Evolutionary conservation across 2,329 filamentous ascomycete species (phyloP).

Genomic region (Atkinsonella hypoxylon): DNA sequence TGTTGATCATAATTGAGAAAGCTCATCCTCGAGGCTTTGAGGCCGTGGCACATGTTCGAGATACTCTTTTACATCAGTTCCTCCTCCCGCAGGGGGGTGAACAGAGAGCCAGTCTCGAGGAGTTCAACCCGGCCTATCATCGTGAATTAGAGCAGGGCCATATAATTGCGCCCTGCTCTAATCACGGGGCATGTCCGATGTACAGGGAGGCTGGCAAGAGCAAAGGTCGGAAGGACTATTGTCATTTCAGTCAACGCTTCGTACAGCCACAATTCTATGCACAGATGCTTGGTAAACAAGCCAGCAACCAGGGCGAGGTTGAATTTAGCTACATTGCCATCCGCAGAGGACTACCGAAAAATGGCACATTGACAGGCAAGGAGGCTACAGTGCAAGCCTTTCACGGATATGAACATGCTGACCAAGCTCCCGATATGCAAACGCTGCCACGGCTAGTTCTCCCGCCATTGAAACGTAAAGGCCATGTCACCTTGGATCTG

Average conservation of each 20-base stretch:
- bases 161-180: constrained; percentile 72
- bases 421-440: constrained; percentile 40
- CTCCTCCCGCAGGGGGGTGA: constrained; percentile 41
- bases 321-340: constrained; percentile 84
- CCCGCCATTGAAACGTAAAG: constrained; percentile 73
- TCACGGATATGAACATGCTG: constrained; percentile 50
- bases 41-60: constrained; percentile 72
- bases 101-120: constrained; percentile 19
- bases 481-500: constrained; percentile 80
- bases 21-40: constrained; percentile 87
- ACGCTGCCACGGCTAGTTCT: constrained; percentile 68
- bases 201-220: constrained; percentile 60
- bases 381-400: constrained; percentile 56
- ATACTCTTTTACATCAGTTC: constrained; percentile 64
- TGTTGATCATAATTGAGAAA: constrained; percentile 83
- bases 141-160: constrained; percentile 46
- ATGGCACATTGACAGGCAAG: constrained; percentile 31
- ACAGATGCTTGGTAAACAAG: constrained; percentile 53
- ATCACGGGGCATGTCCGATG: constrained; percentile 81
- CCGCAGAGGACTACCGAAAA: constrained; percentile 52
- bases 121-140: constrained; percentile 26
- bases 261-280: constrained; percentile 75
- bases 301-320: constrained; percentile 79
- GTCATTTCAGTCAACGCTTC: constrained; percentile 82
- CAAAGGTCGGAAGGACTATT: constrained; percentile 74